Evolutionary conservation across 768 basidiomycete genomes (phyloP), one percentile per base, ranked within the genome.

Genomic region (Chalciporus chontae): DNA sequence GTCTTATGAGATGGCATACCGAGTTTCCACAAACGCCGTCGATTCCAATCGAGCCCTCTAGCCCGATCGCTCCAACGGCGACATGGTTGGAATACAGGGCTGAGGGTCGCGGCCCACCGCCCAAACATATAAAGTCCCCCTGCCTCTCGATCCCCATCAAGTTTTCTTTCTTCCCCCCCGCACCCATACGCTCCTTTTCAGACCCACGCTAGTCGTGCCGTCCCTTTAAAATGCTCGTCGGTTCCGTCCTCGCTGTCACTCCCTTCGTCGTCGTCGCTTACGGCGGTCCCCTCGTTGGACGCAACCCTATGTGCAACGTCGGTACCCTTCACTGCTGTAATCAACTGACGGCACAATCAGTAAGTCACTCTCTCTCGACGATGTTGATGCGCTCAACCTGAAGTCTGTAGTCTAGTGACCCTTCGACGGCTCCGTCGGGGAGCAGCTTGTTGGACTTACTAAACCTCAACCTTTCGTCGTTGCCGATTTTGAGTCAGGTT

Each of bases 241-340:
- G 19, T 38, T 34, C 29, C 48, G 11, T 51, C 7, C 45, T 66
- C 46, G 26, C 49, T 48, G 39, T 55, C 41, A 48, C 56, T 37
- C 47, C 52, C 15, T 53, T 68, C 37, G 53, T 57, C 53, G 51
- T 53, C 5, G 40, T 59, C 2, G 61, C 43, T 24, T 42, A 41
- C 11, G 11, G 56, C 51, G 56, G 61, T 0, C 64, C 64, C 5
- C 63, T 65, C 42, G 3, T 42, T 4, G 48, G 48, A 2, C 62
- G 64, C 45, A 66, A 66, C 36, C 61, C 61, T 29, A 51, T 53
- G 36, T 66, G 65, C 39, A 50, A 54, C 52, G 47, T 52, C 13
- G 66, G 57, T 9, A 15, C 43, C 26, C 26, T 48, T 21, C 43
- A 57, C 32, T 66, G 65, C 32, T 66, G 65, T 37, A 50, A 62